A percentile compares a stretch with the other conserved stretches of the same genome.
phyloP scores from a whole-genome alignment of 768 basidiomycete genomes.

The Kwoniella dejecticola region DNA sequence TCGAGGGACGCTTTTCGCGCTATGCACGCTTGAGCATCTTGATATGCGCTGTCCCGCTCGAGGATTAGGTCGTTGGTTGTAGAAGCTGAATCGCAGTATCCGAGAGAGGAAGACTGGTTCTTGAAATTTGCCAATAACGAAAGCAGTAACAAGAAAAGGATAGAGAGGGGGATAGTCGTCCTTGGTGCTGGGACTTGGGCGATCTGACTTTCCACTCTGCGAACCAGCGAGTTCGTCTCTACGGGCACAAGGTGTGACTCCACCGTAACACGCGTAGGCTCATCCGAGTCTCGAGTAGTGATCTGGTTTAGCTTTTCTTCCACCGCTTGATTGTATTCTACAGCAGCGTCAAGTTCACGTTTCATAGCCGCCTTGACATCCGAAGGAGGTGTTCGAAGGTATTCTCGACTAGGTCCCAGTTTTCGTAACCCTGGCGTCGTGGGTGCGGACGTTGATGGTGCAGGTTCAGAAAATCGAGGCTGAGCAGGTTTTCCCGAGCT shows the following conservation, averaged over 20 bases:
- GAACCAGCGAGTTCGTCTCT: conserved; percentile 23
- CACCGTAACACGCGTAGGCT: conserved; percentile 19
- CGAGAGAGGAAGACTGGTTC: conserved; percentile 41
- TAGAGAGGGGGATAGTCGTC: conserved; percentile 35
- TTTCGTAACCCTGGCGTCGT: conserved; percentile 22
- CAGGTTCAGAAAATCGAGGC: conserved; percentile 41
- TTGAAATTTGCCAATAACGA: conserved; percentile 41
- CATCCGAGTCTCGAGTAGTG: conserved; percentile 14
- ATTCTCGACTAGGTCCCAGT: conserved; percentile 38
- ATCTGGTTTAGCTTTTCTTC: conserved; percentile 36
- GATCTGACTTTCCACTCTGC: conserved; percentile 16
- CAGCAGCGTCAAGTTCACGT: conserved; percentile 28
- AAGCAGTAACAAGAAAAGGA: conserved; percentile 38
- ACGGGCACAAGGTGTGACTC: conserved; percentile 13
- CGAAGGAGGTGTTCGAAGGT: conserved; percentile 39
- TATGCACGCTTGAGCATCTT: conserved; percentile 37
- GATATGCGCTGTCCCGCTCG: conserved; percentile 27
- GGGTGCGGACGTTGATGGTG: conserved; percentile 16
- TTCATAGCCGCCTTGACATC: conserved; percentile 31
- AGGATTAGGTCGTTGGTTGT: conserved; percentile 47
- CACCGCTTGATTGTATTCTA: conserved; percentile 39
- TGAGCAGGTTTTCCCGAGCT: conserved; percentile 12
- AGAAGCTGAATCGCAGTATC: conserved; percentile 56
- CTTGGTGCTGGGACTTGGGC: conserved; percentile 18
- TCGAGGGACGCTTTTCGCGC: conserved; percentile 30